These are phyloP conservation scores for Avena sativa DNA, from an alignment of 176 grass and related monocot genomes.

Conservation along the genomic window DNA sequence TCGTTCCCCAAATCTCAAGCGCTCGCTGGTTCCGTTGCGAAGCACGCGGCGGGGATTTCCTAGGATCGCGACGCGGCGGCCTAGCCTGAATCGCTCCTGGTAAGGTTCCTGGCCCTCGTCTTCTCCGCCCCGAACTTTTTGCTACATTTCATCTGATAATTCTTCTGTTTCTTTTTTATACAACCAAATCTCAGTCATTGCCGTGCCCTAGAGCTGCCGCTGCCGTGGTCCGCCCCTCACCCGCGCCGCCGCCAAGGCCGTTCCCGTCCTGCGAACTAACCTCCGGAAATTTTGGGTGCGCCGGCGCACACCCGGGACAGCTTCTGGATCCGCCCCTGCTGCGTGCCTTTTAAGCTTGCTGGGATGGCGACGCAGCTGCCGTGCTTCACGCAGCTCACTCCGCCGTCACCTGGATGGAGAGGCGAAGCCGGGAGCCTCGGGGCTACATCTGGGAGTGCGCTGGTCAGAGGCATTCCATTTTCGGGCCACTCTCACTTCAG, in stretches of 20 bases:
- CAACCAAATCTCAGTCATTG: background rate
- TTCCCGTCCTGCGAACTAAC: background rate
- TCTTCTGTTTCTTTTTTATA: background rate
- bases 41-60: background rate
- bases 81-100: slow-evolving; percentile 16
- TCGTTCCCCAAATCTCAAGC: slow-evolving; percentile 18
- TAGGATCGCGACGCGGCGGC: background rate
- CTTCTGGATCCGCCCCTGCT: slow-evolving; percentile 18
- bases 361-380: slow-evolving; percentile 68
- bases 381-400: slow-evolving; percentile 60
- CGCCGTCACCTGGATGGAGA: slow-evolving; percentile 36
- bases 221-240: background rate
- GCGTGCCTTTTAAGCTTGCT: background rate
- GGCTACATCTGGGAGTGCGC: slow-evolving; percentile 8
- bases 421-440: slow-evolving; percentile 14
- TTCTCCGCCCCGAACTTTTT: slow-evolving; percentile 5
- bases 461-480: background rate
- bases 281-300: background rate
- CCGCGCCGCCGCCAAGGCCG: slow-evolving; percentile 3
- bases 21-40: background rate
- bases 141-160: slow-evolving; percentile 14
- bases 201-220: slow-evolving; percentile 21
- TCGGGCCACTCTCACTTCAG: slow-evolving; percentile 33
- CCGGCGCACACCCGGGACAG: background rate
- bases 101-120: slow-evolving; percentile 8